These are phyloP conservation scores for Pleurotus salmoneostramineus DNA, from an alignment of 768 basidiomycete genomes.

Conservation along the genomic window DNA sequence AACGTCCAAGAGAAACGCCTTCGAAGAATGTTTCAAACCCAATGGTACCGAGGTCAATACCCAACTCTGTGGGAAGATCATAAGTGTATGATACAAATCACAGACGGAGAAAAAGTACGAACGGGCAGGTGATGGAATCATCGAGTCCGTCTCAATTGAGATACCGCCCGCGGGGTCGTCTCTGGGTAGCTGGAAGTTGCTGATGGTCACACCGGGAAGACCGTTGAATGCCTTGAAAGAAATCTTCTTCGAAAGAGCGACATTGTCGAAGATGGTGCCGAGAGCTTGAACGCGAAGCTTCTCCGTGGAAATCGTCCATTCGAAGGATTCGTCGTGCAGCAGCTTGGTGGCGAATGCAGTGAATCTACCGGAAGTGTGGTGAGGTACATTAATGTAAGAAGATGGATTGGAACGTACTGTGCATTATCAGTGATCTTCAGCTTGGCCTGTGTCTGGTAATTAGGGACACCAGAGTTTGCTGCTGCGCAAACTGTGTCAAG, in stretches of 20 bases:
- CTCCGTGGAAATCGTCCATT: constrained; percentile 69
- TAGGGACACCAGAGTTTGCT: constrained; percentile 62
- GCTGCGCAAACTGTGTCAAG: constrained; percentile 52
- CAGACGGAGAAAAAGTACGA: constrained; percentile 27
- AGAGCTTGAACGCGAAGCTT: constrained; percentile 61
- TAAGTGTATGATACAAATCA: neutral
- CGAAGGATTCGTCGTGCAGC: constrained; percentile 59
- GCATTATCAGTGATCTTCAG: constrained; percentile 52
- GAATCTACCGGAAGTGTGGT: constrained; percentile 34
- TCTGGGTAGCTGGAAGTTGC: constrained; percentile 65
- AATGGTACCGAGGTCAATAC: constrained; percentile 64
- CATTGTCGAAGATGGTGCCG: constrained; percentile 64
- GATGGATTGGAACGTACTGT: constrained; percentile 28
- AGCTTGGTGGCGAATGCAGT: constrained; percentile 63
- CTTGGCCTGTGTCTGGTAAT: constrained; percentile 49
- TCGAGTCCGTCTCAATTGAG: constrained; percentile 61
- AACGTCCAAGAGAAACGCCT: constrained; percentile 55
- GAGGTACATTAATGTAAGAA: neutral
- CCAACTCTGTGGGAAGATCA: constrained; percentile 45
- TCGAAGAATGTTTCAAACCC: constrained; percentile 61
- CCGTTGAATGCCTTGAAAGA: constrained; percentile 69
- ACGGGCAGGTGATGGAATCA: constrained; percentile 67
- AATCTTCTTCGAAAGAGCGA: constrained; percentile 56
- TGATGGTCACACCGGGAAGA: constrained; percentile 66
- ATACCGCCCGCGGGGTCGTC: constrained; percentile 70